Percentiles rank a stretch among this genome's conserved stretches.
phyloP scores from a whole-genome alignment of 169 alveolate species.

The Plasmodium billcollinsi region DNA sequence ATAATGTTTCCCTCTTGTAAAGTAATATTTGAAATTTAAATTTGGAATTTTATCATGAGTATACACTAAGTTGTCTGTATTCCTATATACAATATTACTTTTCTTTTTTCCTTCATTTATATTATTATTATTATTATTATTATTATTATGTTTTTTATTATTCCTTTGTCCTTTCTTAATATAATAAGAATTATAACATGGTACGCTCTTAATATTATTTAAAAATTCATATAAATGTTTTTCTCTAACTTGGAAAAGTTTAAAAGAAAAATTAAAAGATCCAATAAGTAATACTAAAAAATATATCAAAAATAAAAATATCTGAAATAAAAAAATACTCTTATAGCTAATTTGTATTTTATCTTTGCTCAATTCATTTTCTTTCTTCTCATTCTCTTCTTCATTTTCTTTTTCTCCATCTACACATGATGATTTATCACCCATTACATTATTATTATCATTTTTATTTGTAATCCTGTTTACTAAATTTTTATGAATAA shows the following conservation, averaged over 20 bases:
- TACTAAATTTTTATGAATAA: not conserved
- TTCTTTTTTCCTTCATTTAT: not conserved
- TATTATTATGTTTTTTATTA: not conserved
- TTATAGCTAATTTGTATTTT: conserved; percentile 10
- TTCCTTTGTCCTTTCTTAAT: not conserved
- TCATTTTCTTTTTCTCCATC: conserved; percentile 15
- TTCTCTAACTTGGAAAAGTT: conserved; percentile 69
- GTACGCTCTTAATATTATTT: conserved; percentile 16
- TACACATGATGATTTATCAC: not conserved
- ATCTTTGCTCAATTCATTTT: conserved; percentile 17
- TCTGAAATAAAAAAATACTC: conserved; percentile 58
- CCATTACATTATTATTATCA: not conserved
- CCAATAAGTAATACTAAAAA: conserved; percentile 70
- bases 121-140: not conserved
- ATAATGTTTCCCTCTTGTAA: conserved; percentile 63
- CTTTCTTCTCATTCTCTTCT: conserved; percentile 7
- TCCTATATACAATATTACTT: conserved; percentile 1
- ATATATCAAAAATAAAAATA: conserved; percentile 38
- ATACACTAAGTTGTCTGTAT: conserved; percentile 22
- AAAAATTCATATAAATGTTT: conserved; percentile 68
- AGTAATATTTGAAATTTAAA: conserved; percentile 64
- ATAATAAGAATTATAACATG: conserved; percentile 12
- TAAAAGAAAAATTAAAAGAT: conserved; percentile 72
- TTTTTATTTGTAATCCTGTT: not conserved
- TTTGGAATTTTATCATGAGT: conserved; percentile 11